Percentiles rank a stretch among this genome's conserved stretches.
These are phyloP conservation scores for Agaricus subrufescens DNA, from an alignment of 768 basidiomycete genomes.

Conservation along the genomic window DNA sequence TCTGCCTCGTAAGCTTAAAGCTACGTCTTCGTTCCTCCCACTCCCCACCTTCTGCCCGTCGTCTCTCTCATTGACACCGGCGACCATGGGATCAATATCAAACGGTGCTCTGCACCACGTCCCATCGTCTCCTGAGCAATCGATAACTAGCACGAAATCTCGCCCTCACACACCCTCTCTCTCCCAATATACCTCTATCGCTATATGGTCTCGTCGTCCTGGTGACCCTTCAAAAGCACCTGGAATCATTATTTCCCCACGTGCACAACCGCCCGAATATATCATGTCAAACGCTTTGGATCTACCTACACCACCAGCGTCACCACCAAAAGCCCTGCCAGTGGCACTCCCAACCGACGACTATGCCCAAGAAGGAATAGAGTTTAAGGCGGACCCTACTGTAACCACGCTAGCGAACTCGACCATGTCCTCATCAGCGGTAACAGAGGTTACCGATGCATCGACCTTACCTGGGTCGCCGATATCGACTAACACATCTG, in stretches of 20 bases:
- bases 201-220: conserved; percentile 73
- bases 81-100: not conserved
- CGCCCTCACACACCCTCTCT: conserved; percentile 8
- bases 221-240: conserved; percentile 59
- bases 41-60: not conserved
- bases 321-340: conserved; percentile 21
- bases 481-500: conserved; percentile 53
- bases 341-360: conserved; percentile 9
- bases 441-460: conserved; percentile 45
- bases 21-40: not conserved
- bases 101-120: not conserved
- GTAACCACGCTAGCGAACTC: conserved; percentile 22
- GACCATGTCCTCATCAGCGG: conserved; percentile 41
- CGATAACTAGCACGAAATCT: conserved; percentile 10
- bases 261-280: conserved; percentile 55
- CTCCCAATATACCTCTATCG: conserved; percentile 32
- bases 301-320: conserved; percentile 45
- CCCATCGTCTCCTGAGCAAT: conserved; percentile 8
- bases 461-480: conserved; percentile 55
- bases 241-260: conserved; percentile 66
- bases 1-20: conserved; percentile 24
- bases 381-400: conserved; percentile 4
- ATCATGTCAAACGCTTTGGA: conserved; percentile 53
- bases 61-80: too few relatives aligned
- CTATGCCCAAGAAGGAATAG: not conserved